Conservation (phyloP, 495 filamentous ascomycete species). For the Xylaria flabelliformis region DNA sequence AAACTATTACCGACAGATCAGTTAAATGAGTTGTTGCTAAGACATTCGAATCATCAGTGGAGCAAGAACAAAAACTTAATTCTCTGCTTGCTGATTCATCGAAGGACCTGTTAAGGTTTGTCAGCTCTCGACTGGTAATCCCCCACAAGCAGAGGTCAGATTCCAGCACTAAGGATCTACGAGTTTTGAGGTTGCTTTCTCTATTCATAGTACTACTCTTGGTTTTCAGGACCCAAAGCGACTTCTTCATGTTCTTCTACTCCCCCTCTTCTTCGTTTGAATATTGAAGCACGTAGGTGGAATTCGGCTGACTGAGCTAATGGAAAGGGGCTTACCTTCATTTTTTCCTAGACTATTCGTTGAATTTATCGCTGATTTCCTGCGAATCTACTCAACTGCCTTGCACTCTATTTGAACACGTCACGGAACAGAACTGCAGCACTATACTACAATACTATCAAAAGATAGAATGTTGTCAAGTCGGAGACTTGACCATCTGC, state of each 20-base stretch:
- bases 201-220: neutral
- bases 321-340: neutral
- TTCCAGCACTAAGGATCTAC: neutral
- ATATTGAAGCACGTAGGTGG: too few relatives aligned
- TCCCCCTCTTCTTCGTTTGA: neutral
- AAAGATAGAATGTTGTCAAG: too few relatives aligned
- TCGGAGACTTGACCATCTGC: too few relatives aligned
- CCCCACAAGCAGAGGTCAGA: neutral
- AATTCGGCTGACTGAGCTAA: too few relatives aligned
- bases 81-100: neutral
- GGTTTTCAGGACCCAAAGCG: neutral
- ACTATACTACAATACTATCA: too few relatives aligned
- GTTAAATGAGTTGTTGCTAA: neutral
- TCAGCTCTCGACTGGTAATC: neutral
- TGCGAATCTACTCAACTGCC: too few relatives aligned
- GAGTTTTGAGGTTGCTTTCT: too few relatives aligned
- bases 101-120: neutral
- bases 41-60: neutral
- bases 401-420: too few relatives aligned
- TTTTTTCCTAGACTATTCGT: too few relatives aligned
- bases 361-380: too few relatives aligned
- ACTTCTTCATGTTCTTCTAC: neutral
- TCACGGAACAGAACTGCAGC: too few relatives aligned
- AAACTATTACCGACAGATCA: neutral
- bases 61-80: neutral